Percentiles rank a stretch among this genome's conserved stretches.
These are phyloP conservation scores for Pseudoneurospora amorphoporcata DNA, from an alignment of 495 filamentous ascomycete species.

Conservation along the genomic window DNA sequence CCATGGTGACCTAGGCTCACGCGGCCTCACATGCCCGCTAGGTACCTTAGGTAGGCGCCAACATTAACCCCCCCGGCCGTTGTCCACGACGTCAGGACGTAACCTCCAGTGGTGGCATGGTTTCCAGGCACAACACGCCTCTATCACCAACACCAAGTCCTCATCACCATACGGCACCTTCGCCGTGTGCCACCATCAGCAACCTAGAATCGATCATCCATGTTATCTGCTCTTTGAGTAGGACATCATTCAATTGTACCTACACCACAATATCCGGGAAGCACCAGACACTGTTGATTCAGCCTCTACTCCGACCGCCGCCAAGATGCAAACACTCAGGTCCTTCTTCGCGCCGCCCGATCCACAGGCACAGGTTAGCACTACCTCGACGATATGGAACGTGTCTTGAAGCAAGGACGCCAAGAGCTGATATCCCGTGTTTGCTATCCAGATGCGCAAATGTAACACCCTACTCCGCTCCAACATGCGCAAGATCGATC, in stretches of 20 bases:
- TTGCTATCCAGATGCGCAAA: conserved; percentile 68
- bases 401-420: not conserved
- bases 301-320: conserved; percentile 1
- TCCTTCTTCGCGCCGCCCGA: conserved; percentile 86
- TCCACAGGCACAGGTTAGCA: conserved; percentile 72
- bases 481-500: conserved; percentile 91
- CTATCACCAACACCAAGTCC: not conserved
- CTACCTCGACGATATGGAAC: not conserved
- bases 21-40: not conserved
- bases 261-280: not conserved
- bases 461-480: conserved; percentile 83
- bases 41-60: not conserved
- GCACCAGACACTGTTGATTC: not conserved
- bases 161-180: not conserved
- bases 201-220: not conserved
- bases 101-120: conserved; percentile 4
- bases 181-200: not conserved
- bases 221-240: not conserved
- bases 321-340: conserved; percentile 75
- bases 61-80: not conserved
- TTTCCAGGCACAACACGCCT: not conserved
- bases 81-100: conserved; percentile 12
- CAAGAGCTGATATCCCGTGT: conserved; percentile 2
- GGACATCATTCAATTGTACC: not conserved
- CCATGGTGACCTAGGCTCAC: not conserved